A percentile compares a stretch with the other conserved stretches of the same genome.
phyloP scores from a whole-genome alignment of 768 basidiomycete genomes.

The Cystoderma amianthinum region DNA sequence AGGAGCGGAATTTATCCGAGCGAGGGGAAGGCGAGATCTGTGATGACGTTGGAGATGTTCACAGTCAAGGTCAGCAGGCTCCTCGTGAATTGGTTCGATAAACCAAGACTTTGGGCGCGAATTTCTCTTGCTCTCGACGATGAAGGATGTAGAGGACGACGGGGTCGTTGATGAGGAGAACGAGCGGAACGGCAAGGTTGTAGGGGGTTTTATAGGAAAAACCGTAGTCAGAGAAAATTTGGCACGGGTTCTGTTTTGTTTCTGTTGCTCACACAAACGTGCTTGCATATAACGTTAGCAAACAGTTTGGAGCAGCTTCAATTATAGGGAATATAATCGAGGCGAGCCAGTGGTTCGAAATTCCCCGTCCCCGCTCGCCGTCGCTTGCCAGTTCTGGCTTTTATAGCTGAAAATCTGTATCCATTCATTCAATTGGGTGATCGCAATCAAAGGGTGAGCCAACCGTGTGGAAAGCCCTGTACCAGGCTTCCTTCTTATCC shows the following conservation, averaged over 20 bases:
- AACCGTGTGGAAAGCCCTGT: constrained; percentile 1
- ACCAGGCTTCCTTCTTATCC: constrained; percentile 22
- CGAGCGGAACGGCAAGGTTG: constrained; percentile 1
- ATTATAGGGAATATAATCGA: constrained; percentile 1
- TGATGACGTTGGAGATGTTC: constrained; percentile 60
- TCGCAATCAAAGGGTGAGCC: constrained; percentile 10
- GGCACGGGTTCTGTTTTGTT: no score
- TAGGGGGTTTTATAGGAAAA: neutral
- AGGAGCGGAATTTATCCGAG: constrained; percentile 45
- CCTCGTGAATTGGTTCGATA: constrained; percentile 46
- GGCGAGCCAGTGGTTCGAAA: constrained; percentile 2
- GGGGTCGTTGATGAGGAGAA: constrained; percentile 4
- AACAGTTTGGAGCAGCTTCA: neutral
- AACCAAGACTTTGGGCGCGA: no score
- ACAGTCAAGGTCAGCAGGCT: constrained; percentile 28
- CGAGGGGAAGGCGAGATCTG: constrained; percentile 36
- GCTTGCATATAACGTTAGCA: constrained; percentile 26
- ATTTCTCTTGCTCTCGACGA: constrained; percentile 15
- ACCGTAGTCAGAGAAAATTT: no score
- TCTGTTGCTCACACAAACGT: constrained; percentile 32
- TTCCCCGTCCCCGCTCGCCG: constrained; percentile 7
- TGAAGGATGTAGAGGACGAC: constrained; percentile 8
- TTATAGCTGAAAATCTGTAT: constrained; percentile 21
- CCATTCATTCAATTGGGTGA: constrained; percentile 15
- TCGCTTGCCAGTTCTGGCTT: constrained; percentile 24